A percentile compares a stretch with the other conserved stretches of the same genome.
Evolutionary conservation across 352 stramenopile genomes (phyloP).

Genomic region (Lagenidium sp.): DNA sequence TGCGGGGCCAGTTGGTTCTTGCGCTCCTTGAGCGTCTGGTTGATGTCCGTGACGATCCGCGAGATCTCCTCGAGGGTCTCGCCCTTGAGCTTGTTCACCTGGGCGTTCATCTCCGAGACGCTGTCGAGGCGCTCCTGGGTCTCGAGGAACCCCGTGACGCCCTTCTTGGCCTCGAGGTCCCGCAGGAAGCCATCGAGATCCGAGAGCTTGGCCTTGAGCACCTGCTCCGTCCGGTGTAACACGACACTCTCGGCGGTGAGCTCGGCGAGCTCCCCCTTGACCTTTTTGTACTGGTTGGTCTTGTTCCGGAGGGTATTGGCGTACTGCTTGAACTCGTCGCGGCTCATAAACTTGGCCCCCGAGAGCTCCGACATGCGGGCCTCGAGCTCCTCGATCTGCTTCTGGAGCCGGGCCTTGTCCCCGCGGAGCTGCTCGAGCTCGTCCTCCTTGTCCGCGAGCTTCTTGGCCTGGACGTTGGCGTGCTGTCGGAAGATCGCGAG

Average conservation of each 20-base stretch:
- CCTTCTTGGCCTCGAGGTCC: slow-evolving; percentile 78
- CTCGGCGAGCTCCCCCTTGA: slow-evolving; percentile 81
- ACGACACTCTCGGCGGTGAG: slow-evolving; percentile 87
- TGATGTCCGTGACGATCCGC: slow-evolving; percentile 87
- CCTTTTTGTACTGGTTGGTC: slow-evolving; percentile 87
- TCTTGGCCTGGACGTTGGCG: slow-evolving; percentile 79
- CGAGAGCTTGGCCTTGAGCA: slow-evolving; percentile 79
- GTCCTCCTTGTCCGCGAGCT: slow-evolving; percentile 84
- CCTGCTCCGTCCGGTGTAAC: slow-evolving; percentile 87
- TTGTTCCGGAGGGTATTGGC: slow-evolving; percentile 86
- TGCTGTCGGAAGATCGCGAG: slow-evolving; percentile 89
- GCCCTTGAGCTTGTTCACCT: slow-evolving; percentile 88
- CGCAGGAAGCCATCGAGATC: slow-evolving; percentile 83
- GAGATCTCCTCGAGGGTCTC: slow-evolving; percentile 93
- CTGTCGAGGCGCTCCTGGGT: slow-evolving; percentile 84
- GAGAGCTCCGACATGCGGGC: slow-evolving; percentile 46
- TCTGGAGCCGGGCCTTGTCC: slow-evolving; percentile 45
- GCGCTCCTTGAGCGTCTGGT: slow-evolving; percentile 84
- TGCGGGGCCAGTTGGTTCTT: slow-evolving; percentile 90
- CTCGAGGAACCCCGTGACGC: slow-evolving; percentile 80
- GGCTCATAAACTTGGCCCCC: slow-evolving; percentile 73
- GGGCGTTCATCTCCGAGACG: slow-evolving; percentile 80
- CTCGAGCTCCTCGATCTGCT: slow-evolving; percentile 72
- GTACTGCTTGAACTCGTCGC: slow-evolving; percentile 89
- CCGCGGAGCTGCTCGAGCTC: slow-evolving; percentile 65